phyloP scores from a whole-genome alignment of 495 filamentous ascomycete genomes.

The Aspergillus mulundensis region DNA sequence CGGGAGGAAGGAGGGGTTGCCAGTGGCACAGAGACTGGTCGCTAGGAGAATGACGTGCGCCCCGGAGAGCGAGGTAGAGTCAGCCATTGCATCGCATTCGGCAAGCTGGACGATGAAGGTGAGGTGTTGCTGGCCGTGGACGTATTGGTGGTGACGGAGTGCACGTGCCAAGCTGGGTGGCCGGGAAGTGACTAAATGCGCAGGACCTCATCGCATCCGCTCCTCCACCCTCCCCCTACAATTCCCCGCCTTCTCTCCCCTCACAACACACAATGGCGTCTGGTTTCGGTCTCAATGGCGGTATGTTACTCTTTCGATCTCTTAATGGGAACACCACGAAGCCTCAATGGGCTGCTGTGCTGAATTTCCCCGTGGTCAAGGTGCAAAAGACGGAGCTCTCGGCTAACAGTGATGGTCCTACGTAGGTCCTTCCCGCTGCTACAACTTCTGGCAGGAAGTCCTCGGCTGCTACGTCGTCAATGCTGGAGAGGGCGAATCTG shows the following conservation, averaged over 20 bases:
- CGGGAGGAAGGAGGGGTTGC: slow-evolving; percentile 59
- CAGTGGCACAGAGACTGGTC: slow-evolving; percentile 40
- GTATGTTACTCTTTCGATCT: slow-evolving; percentile 44
- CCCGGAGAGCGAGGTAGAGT: slow-evolving; percentile 39
- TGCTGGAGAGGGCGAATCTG: slow-evolving; percentile 66
- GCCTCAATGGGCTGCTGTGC: slow-evolving; percentile 4
- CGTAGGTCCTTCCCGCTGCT: slow-evolving; percentile 85
- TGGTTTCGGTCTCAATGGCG: slow-evolving; percentile 75
- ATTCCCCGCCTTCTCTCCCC: slow-evolving; percentile 19
- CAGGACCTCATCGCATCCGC: slow-evolving; percentile 36
- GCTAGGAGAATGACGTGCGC: slow-evolving; percentile 49
- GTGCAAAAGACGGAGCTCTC: slow-evolving; percentile 17
- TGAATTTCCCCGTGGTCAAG: background rate
- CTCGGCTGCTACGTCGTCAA: slow-evolving; percentile 88
- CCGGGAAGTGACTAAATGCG: slow-evolving; percentile 30
- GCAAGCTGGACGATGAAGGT: background rate
- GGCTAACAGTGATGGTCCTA: slow-evolving; percentile 26
- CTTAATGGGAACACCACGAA: background rate
- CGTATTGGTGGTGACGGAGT: slow-evolving; percentile 17
- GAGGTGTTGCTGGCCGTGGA: background rate
- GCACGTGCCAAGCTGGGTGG: slow-evolving; percentile 39
- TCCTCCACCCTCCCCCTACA: slow-evolving; percentile 23
- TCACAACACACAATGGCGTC: slow-evolving; percentile 62
- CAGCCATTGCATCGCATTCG: slow-evolving; percentile 31
- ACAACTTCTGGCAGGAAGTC: slow-evolving; percentile 96